Conservation (phyloP, 2,329 filamentous ascomycete genomes). For the Cladosporium phlei region DNA sequence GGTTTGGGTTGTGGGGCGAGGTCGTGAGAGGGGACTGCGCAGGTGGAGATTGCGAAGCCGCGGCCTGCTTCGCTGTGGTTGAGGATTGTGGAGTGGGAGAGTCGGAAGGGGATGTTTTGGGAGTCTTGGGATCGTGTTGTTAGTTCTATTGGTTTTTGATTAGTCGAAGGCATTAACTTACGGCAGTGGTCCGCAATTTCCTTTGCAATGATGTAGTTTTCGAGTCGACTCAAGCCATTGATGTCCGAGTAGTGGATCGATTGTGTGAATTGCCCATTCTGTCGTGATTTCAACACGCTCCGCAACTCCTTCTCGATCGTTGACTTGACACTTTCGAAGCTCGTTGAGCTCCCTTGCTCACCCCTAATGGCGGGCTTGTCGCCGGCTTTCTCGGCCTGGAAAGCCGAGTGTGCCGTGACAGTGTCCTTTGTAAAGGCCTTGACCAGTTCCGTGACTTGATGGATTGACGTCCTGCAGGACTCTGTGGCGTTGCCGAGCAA, state of each 20-base stretch:
- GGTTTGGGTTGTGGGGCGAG: conserved; percentile 25
- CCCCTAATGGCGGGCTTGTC: conserved; percentile 28
- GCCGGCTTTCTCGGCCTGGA: conserved; percentile 29
- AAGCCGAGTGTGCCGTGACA: conserved; percentile 26
- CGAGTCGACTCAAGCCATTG: conserved; percentile 33
- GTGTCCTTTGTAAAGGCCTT: conserved; percentile 26
- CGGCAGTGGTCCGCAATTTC: conserved; percentile 17
- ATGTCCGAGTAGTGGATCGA: conserved; percentile 34
- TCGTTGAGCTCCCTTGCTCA: conserved; percentile 20
- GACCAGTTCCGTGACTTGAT: conserved; percentile 26
- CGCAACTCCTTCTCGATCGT: conserved; percentile 30
- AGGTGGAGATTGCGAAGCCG: conserved; percentile 32
- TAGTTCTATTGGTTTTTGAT: too few species aligned
- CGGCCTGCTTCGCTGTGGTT: conserved; percentile 27
- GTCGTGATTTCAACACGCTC: conserved; percentile 24
- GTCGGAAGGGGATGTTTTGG: conserved; percentile 26
- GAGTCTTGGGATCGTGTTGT: conserved; percentile 21
- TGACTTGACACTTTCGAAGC: conserved; percentile 30
- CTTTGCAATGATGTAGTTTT: conserved; percentile 34
- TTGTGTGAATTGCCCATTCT: conserved; percentile 22
- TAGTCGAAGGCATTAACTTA: not conserved
- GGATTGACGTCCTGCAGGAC: conserved; percentile 24
- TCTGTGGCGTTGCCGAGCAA: conserved; percentile 28
- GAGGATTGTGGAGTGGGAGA: conserved; percentile 33
- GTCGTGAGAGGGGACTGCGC: conserved; percentile 24